Percentiles rank a stretch among this genome's conserved stretches.
phyloP scores from a whole-genome alignment of 2,329 filamentous ascomycete species.

The Cladosporium austrohemisphaericum region DNA sequence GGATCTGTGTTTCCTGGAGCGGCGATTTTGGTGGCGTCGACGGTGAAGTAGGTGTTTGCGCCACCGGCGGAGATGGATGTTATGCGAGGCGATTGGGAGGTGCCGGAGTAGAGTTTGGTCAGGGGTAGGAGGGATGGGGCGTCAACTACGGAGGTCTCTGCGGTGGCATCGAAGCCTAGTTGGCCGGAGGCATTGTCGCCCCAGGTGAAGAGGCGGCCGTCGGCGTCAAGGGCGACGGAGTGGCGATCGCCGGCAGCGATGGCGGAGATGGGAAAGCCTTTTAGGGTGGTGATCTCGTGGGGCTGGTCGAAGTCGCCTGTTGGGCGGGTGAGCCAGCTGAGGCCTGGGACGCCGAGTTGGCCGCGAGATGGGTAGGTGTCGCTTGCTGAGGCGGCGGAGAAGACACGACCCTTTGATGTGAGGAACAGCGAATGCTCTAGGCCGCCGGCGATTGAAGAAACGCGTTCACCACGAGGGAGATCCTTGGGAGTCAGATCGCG shows the following conservation, averaged over 20 bases:
- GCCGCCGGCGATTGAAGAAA: conserved; percentile 72
- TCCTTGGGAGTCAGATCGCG: conserved; percentile 64
- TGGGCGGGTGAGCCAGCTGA: conserved; percentile 76
- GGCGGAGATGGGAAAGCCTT: conserved; percentile 65
- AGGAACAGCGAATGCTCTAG: conserved; percentile 82
- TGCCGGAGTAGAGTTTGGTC: conserved; percentile 67
- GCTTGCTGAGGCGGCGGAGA: conserved; percentile 78
- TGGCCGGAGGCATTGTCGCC: conserved; percentile 92
- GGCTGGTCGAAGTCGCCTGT: conserved; percentile 74
- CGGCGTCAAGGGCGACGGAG: conserved; percentile 70
- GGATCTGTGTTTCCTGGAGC: conserved; percentile 24
- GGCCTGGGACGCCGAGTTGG: conserved; percentile 79
- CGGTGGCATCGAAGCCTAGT: conserved; percentile 71
- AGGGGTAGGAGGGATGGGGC: conserved; percentile 68
- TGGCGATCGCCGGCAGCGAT: conserved; percentile 86
- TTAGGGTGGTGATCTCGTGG: conserved; percentile 71
- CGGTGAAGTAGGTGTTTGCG: conserved; percentile 78
- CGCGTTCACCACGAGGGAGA: conserved; percentile 65
- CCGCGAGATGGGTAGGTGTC: conserved; percentile 75
- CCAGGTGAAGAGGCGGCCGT: conserved; percentile 78
- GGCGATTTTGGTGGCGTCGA: conserved; percentile 65
- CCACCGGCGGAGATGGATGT: conserved; percentile 83
- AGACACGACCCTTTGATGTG: conserved; percentile 80
- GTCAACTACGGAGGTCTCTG: conserved; percentile 61
- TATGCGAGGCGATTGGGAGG: conserved; percentile 60